Conservation (phyloP, 768 basidiomycete genomes). For the Podaxis sp. region DNA sequence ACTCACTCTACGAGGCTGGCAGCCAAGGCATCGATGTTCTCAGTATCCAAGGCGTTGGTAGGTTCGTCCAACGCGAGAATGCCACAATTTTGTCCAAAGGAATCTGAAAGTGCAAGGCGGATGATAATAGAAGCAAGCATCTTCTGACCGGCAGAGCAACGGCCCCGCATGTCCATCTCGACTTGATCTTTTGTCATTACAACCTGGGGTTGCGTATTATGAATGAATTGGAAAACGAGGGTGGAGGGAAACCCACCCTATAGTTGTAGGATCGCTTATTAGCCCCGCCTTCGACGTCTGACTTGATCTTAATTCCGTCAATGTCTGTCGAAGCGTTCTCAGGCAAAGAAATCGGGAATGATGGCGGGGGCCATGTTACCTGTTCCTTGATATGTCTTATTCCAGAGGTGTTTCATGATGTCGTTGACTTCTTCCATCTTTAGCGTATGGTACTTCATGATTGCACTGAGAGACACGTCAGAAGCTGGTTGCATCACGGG, state of each 20-base stretch:
- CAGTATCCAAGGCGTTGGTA: constrained; percentile 93
- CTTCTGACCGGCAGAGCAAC: constrained; percentile 98
- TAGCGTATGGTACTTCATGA: constrained; percentile 96
- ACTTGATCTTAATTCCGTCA: constrained; percentile 93
- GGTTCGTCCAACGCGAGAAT: constrained; percentile 98
- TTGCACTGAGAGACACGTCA: constrained; percentile 59
- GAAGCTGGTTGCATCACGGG: constrained; percentile 13
- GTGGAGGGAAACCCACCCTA: constrained; percentile 54
- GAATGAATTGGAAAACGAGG: constrained; percentile 7
- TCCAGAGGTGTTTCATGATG: constrained; percentile 96
- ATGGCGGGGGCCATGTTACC: constrained; percentile 46
- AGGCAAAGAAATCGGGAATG: constrained; percentile 15
- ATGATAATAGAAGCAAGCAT: constrained; percentile 99
- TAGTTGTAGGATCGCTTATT: constrained; percentile 96
- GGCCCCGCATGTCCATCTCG: constrained; percentile 99
- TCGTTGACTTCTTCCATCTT: constrained; percentile 99
- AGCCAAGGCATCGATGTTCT: constrained; percentile 95
- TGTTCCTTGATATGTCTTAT: constrained; percentile 98
- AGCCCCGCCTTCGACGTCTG: constrained; percentile 89
- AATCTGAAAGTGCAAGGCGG: constrained; percentile 93
- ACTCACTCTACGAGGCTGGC: constrained; percentile 88
- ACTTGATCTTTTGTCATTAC: constrained; percentile 99
- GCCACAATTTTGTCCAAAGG: constrained; percentile 96
- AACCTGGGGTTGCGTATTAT: constrained; percentile 52
- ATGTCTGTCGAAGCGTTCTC: constrained; percentile 66